phyloP scores from a whole-genome alignment of 805 yeast species.

The Kuraishia borneana region DNA sequence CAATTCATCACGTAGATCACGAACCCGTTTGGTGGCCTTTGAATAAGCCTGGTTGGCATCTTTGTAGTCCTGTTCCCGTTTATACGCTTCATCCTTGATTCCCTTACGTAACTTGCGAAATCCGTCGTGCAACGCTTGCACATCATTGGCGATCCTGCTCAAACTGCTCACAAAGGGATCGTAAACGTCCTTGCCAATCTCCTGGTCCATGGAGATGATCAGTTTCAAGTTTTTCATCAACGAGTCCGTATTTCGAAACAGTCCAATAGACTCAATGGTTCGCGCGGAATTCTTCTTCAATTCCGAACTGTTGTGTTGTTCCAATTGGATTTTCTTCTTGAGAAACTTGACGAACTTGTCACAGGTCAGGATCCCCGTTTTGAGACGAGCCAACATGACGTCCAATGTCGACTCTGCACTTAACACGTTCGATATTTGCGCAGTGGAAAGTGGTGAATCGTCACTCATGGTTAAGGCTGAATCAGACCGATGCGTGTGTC shows the following conservation, averaged over 20 bases:
- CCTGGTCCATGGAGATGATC: conserved; percentile 70
- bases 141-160: conserved; percentile 78
- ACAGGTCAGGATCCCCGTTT: conserved; percentile 69
- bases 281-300: conserved; percentile 51
- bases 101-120: conserved; percentile 65
- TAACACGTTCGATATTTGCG: conserved; percentile 23
- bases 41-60: conserved; percentile 81
- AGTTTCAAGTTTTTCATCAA: conserved; percentile 56
- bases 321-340: conserved; percentile 66
- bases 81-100: conserved; percentile 70
- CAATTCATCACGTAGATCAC: conserved; percentile 73
- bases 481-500: neutral
- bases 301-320: conserved; percentile 69
- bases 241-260: conserved; percentile 44
- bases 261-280: conserved; percentile 27
- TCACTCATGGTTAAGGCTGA: neutral
- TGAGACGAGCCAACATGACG: conserved; percentile 57
- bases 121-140: conserved; percentile 57
- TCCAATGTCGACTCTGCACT: conserved; percentile 72
- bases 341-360: conserved; percentile 78
- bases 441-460: too few relatives aligned
- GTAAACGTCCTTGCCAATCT: conserved; percentile 53
- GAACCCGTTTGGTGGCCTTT: conserved; percentile 74
- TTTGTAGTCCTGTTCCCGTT: conserved; percentile 72
- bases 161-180: conserved; percentile 69